phyloP scores from a whole-genome alignment of 176 grass and related monocot genomes.

The Cenchrus purpureus region DNA sequence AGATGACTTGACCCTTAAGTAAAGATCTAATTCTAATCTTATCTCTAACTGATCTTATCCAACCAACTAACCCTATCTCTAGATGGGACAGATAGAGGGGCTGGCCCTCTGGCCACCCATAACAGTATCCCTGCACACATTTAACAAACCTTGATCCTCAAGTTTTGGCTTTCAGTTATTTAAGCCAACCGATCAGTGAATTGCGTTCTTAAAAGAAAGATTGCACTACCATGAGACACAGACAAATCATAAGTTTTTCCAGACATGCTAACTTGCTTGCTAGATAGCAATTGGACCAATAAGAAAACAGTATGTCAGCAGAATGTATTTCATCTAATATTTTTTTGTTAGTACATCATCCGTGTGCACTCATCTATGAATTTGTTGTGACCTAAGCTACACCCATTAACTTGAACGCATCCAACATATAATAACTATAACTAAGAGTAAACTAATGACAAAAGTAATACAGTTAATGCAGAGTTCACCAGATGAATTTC shows the following conservation, averaged over 20 bases:
- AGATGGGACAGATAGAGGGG: too few relatives aligned
- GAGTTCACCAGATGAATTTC: constrained; percentile 9
- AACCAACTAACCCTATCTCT: too few relatives aligned
- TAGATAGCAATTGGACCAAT: neutral
- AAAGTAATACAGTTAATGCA: neutral
- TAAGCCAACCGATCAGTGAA: constrained; percentile 10
- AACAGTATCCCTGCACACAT: neutral
- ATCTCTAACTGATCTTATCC: too few relatives aligned
- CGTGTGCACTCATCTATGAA: constrained; percentile 11
- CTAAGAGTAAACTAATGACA: constrained; percentile 5
- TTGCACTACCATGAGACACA: neutral
- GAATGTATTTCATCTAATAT: constrained; percentile 8
- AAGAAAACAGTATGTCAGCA: neutral
- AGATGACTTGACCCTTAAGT: too few relatives aligned
- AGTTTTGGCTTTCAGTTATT: constrained; percentile 28
- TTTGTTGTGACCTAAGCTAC: neutral
- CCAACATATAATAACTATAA: constrained; percentile 17
- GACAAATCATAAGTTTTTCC: neutral
- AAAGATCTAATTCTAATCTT: too few relatives aligned
- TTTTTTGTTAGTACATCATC: constrained; percentile 2
- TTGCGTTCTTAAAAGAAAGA: constrained; percentile 9
- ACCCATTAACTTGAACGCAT: constrained; percentile 4
- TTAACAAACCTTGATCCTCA: neutral
- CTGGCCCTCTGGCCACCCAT: too few relatives aligned
- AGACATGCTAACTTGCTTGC: constrained; percentile 14